Conservation (phyloP, 768 basidiomycete genomes). For the Cyathus striatus region DNA sequence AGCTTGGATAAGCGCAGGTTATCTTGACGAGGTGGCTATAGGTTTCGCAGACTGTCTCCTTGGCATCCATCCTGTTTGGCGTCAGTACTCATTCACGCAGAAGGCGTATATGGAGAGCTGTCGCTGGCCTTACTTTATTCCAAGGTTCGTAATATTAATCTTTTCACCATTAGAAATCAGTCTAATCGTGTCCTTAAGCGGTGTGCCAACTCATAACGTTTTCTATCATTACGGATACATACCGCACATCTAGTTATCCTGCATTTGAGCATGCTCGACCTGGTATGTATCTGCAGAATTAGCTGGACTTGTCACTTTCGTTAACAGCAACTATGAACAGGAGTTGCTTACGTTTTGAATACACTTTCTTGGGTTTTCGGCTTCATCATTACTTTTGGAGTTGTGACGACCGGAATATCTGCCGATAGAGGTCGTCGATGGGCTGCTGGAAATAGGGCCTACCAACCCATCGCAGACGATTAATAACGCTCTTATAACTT, state of each 20-base stretch:
- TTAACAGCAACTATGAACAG: slow-evolving; percentile 23
- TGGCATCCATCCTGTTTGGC: slow-evolving; percentile 58
- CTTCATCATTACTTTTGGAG: slow-evolving; percentile 43
- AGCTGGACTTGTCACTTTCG: not conserved
- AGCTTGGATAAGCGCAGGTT: slow-evolving; percentile 68
- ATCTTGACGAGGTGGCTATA: slow-evolving; percentile 56
- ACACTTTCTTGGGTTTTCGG: slow-evolving; percentile 57
- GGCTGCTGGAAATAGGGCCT: slow-evolving; percentile 75
- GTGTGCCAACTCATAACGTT: slow-evolving; percentile 58
- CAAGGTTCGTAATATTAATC: slow-evolving; percentile 38
- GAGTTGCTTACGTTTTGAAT: slow-evolving; percentile 55
- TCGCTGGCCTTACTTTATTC: slow-evolving; percentile 57
- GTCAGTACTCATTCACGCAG: slow-evolving; percentile 70
- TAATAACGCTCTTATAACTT: too few species aligned
- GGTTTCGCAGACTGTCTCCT: slow-evolving; percentile 58
- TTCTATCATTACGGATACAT: slow-evolving; percentile 57
- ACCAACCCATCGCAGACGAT: slow-evolving; percentile 32
- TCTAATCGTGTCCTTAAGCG: slow-evolving; percentile 26
- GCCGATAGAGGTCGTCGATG: slow-evolving; percentile 60
- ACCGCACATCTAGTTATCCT: slow-evolving; percentile 37
- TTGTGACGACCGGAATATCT: slow-evolving; percentile 59
- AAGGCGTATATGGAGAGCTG: slow-evolving; percentile 72
- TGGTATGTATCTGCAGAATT: slow-evolving; percentile 33
- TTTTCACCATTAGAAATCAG: not conserved
- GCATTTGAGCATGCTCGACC: slow-evolving; percentile 54